These are phyloP conservation scores for Penicillium canariense DNA, from an alignment of 495 filamentous ascomycete species.

Conservation along the genomic window DNA sequence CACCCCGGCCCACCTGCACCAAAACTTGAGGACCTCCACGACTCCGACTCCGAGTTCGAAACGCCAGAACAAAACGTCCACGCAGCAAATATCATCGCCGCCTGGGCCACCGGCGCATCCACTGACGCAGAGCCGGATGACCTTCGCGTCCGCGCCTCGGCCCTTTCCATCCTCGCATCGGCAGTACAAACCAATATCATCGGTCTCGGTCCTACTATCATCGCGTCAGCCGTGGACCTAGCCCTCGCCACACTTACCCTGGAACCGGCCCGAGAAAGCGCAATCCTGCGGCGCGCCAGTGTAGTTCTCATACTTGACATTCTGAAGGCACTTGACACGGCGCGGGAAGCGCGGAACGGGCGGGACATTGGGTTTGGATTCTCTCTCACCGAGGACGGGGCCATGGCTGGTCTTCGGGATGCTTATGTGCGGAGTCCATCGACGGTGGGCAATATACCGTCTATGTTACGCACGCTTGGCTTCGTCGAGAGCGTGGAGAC, in stretches of 20 bases:
- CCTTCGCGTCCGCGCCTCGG: constrained; percentile 72
- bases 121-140: constrained; percentile 60
- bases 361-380: constrained; percentile 60
- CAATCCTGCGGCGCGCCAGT: constrained; percentile 72
- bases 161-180: constrained; percentile 66
- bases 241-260: constrained; percentile 63
- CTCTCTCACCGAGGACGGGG: constrained; percentile 37
- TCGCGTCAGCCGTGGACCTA: constrained; percentile 63
- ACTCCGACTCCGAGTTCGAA: constrained; percentile 45
- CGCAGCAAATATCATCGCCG: constrained; percentile 62
- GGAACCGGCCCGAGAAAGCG: constrained; percentile 60
- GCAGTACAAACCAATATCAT: constrained; percentile 65
- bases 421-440: constrained; percentile 12
- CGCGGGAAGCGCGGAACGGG: constrained; percentile 44
- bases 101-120: constrained; percentile 68
- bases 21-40: constrained; percentile 38
- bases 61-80: constrained; percentile 51
- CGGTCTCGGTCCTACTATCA: constrained; percentile 53
- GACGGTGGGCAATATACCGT: constrained; percentile 53
- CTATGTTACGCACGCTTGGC: constrained; percentile 59
- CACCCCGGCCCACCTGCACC: too few relatives aligned
- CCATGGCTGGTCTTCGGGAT: background rate
- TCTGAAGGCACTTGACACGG: constrained; percentile 61
- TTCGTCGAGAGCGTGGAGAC: constrained; percentile 68
- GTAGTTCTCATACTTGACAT: constrained; percentile 66